phyloP scores from a whole-genome alignment of 1,284 basidiomycete species.

The Schizopora paradoxa region DNA sequence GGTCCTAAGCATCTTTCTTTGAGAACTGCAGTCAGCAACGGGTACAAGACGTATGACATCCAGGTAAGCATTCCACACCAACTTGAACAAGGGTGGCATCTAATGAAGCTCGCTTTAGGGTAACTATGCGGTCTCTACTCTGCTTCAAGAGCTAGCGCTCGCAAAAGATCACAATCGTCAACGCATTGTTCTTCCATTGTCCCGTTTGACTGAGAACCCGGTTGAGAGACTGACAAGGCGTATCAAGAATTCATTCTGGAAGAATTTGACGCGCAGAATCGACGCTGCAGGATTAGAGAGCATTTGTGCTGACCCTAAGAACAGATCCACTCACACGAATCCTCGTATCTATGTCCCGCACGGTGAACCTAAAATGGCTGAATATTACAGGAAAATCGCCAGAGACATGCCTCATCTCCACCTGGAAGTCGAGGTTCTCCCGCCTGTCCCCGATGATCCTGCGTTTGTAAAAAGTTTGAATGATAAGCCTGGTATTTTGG shows the following conservation, averaged over 20 bases:
- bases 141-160: conserved; percentile 96
- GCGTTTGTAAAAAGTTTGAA: conserved; percentile 91
- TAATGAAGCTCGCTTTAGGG: conserved; percentile 52
- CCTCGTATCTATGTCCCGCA: conserved; percentile 94
- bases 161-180: conserved; percentile 95
- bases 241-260: conserved; percentile 99
- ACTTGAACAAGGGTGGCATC: conserved; percentile 6
- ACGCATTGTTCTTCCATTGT: conserved; percentile 96
- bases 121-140: conserved; percentile 97
- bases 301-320: conserved; percentile 96
- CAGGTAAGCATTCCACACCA: conserved; percentile 52
- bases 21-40: conserved; percentile 95
- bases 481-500: conserved; percentile 88
- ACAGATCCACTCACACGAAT: conserved; percentile 78
- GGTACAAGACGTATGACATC: conserved; percentile 95
- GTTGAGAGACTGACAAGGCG: conserved; percentile 95
- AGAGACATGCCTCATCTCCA: conserved; percentile 85
- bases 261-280: conserved; percentile 92
- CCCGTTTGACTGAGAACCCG: conserved; percentile 93
- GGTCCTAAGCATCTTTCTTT: conserved; percentile 95
- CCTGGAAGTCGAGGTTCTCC: conserved; percentile 87
- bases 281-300: conserved; percentile 96
- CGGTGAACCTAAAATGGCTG: conserved; percentile 88
- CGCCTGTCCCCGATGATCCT: conserved; percentile 81
- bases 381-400: conserved; percentile 84